Evolutionary conservation across 176 grass and related monocot species (phyloP).

Genomic region (Oryza brachyantha): DNA sequence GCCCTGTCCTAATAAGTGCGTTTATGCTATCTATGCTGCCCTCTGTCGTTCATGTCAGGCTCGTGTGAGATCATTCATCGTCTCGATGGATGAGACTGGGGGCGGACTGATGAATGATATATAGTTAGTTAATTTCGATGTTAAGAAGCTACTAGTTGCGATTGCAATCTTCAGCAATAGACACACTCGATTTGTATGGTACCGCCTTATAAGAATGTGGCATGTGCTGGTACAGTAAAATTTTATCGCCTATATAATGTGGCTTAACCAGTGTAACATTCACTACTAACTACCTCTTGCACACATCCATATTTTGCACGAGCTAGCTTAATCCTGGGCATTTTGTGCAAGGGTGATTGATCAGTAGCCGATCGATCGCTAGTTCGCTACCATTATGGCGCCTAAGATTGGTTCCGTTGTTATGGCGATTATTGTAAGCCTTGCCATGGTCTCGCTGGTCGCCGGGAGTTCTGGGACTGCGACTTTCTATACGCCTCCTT

Average conservation of each 20-base stretch:
- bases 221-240: not conserved
- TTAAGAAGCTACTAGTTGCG: not conserved
- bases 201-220: not conserved
- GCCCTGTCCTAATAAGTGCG: not conserved
- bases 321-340: not conserved
- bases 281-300: not conserved
- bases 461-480: slow-evolving; percentile 42
- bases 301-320: not conserved
- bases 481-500: slow-evolving; percentile 47
- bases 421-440: not conserved
- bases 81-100: not conserved
- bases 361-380: not conserved
- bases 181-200: not conserved
- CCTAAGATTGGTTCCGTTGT: not conserved
- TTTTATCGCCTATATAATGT: not conserved
- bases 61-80: not conserved
- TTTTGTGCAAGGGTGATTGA: not conserved
- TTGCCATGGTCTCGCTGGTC: slow-evolving; percentile 22
- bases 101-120: not conserved
- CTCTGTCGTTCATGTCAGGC: not conserved
- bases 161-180: not conserved
- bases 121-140: not conserved
- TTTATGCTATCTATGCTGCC: not conserved
- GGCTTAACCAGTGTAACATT: not conserved
- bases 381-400: not conserved